phyloP scores from a whole-genome alignment of 2,329 filamentous ascomycete species.

The Fusarium sp. region DNA sequence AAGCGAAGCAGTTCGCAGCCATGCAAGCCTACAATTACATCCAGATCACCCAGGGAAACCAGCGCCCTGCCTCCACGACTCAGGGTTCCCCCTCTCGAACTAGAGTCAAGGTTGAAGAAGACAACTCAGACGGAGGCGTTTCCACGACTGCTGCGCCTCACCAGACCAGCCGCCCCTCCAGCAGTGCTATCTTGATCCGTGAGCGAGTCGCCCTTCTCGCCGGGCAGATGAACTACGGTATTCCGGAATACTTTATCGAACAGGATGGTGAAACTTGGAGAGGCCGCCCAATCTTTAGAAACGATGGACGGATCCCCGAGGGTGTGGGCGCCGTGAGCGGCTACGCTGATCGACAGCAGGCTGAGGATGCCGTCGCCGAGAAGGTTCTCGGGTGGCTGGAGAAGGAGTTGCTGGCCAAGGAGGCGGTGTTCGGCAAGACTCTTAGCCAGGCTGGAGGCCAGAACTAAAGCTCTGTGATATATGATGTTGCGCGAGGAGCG shows the following conservation, averaged over 20 bases:
- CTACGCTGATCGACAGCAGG: slow-evolving; percentile 49
- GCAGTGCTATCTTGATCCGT: slow-evolving; percentile 16
- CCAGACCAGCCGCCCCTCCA: neutral
- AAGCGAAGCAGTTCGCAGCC: slow-evolving; percentile 66
- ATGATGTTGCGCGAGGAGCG: neutral
- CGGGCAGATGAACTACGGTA: slow-evolving; percentile 45
- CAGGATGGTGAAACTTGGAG: slow-evolving; percentile 48
- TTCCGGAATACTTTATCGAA: slow-evolving; percentile 50
- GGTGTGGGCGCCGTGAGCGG: slow-evolving; percentile 49
- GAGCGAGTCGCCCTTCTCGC: slow-evolving; percentile 50
- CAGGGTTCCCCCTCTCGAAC: slow-evolving; percentile 15
- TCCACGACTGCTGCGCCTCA: neutral
- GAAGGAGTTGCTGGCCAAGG: slow-evolving; percentile 32
- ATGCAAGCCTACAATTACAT: slow-evolving; percentile 51
- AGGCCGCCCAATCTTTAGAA: slow-evolving; percentile 51
- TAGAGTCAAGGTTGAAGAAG: slow-evolving; percentile 29
- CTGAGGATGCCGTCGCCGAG: slow-evolving; percentile 55
- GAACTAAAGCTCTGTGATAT: neutral
- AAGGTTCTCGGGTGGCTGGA: slow-evolving; percentile 53
- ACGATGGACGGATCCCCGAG: slow-evolving; percentile 45
- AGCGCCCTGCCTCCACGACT: slow-evolving; percentile 8
- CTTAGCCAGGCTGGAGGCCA: neutral
- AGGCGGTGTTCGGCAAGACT: neutral
- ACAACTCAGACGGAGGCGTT: slow-evolving; percentile 17
- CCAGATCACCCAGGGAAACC: slow-evolving; percentile 4